Percentiles rank a stretch among this genome's conserved stretches.
These are phyloP conservation scores for Hymenoscyphus linearis DNA, from an alignment of 2,329 filamentous ascomycete genomes.

Conservation along the genomic window DNA sequence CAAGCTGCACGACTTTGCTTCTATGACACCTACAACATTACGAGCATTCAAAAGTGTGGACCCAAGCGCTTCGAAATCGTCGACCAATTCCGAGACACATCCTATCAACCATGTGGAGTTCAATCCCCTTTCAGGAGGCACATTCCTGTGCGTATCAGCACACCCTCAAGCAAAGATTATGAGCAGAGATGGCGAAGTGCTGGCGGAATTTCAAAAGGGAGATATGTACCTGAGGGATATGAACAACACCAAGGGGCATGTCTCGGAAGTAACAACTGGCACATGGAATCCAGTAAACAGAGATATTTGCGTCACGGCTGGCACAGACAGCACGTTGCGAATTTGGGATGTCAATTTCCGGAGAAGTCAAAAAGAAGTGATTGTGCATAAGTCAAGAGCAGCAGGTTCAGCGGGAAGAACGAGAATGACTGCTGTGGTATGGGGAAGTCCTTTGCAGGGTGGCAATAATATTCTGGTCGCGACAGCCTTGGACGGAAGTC, in stretches of 20 bases:
- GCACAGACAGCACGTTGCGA: conserved; percentile 88
- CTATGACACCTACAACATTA: conserved; percentile 91
- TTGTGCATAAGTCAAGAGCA: conserved; percentile 92
- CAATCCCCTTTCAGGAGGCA: conserved; percentile 72
- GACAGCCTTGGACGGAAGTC: conserved; percentile 79
- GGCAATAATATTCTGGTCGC: conserved; percentile 73
- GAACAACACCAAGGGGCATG: conserved; percentile 95
- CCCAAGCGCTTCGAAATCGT: conserved; percentile 70
- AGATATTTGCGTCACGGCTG: conserved; percentile 82
- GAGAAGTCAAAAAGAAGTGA: conserved; percentile 83
- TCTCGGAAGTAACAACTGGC: conserved; percentile 83
- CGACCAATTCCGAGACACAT: conserved; percentile 73
- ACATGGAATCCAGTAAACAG: conserved; percentile 86
- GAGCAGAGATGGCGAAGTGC: conserved; percentile 77
- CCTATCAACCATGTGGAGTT: conserved; percentile 83
- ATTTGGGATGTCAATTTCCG: conserved; percentile 97
- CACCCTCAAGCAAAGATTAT: conserved; percentile 87
- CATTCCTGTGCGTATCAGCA: conserved; percentile 81
- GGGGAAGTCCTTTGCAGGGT: conserved; percentile 74
- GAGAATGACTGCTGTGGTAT: conserved; percentile 88
- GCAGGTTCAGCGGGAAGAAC: conserved; percentile 83
- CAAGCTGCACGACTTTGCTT: conserved; percentile 91
- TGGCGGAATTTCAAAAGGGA: conserved; percentile 90
- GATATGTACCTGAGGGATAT: conserved; percentile 98
- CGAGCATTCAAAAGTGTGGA: conserved; percentile 91